phyloP scores from a whole-genome alignment of 768 basidiomycete genomes.

The Collybiopsis luxurians region DNA sequence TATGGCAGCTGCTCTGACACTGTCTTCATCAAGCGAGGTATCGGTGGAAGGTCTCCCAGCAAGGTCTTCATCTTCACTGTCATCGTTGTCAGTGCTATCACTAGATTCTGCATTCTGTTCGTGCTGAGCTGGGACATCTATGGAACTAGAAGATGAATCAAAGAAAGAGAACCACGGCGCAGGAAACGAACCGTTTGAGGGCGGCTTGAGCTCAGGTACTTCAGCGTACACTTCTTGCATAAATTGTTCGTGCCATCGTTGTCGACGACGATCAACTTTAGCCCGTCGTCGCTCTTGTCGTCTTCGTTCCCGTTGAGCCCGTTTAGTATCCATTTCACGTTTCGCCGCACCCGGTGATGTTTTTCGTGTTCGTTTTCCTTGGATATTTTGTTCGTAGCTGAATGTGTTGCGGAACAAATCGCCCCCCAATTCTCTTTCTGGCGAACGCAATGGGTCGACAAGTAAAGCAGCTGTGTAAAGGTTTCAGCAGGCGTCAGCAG shows the following conservation, averaged over 20 bases:
- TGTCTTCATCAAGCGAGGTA: constrained; percentile 30
- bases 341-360: constrained; percentile 39
- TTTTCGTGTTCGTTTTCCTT: constrained; percentile 49
- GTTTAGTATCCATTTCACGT: constrained; percentile 36
- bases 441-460: constrained; percentile 29
- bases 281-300: constrained; percentile 38
- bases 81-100: constrained; percentile 4
- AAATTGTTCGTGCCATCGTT: constrained; percentile 34
- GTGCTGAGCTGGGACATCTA: background rate
- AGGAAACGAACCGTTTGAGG: constrained; percentile 12
- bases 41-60: constrained; percentile 16
- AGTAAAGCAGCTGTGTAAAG: constrained; percentile 27
- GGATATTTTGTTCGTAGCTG: constrained; percentile 27
- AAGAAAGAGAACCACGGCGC: background rate
- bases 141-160: background rate
- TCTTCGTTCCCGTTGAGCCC: constrained; percentile 36
- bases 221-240: constrained; percentile 40
- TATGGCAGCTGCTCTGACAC: constrained; percentile 39
- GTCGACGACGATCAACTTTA: constrained; percentile 34
- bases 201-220: constrained; percentile 24
- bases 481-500: background rate
- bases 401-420: constrained; percentile 27
- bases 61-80: constrained; percentile 14
- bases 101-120: constrained; percentile 4
- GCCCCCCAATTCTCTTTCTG: constrained; percentile 31